Evolutionary conservation across 495 filamentous ascomycete genomes (phyloP).

Genomic region (Poronia punctata): DNA sequence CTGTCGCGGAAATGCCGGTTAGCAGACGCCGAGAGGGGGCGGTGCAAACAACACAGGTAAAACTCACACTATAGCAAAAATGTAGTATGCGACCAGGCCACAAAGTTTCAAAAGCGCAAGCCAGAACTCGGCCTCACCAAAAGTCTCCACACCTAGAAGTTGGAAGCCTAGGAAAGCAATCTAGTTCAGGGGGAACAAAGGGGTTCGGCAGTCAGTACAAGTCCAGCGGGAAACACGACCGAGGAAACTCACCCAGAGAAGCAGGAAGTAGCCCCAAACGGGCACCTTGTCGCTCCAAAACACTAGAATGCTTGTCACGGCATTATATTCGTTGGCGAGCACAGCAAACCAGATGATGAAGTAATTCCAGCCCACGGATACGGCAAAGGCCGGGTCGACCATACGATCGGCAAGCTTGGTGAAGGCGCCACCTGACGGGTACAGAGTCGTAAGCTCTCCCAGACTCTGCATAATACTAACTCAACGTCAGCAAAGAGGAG

Average conservation of each 20-base stretch:
- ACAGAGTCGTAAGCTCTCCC: conserved; percentile 64
- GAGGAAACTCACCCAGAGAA: conserved; percentile 53
- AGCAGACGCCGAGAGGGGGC: not conserved
- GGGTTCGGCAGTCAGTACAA: too few relatives aligned
- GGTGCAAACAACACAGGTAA: not conserved
- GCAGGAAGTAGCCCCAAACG: conserved; percentile 52
- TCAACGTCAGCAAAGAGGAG: not conserved
- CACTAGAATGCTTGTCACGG: conserved; percentile 51
- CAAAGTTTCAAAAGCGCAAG: conserved; percentile 60
- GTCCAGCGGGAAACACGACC: too few relatives aligned
- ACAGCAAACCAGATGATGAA: conserved; percentile 59
- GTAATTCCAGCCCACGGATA: conserved; percentile 81
- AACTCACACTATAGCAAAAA: conserved; percentile 57
- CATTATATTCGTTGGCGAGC: conserved; percentile 51
- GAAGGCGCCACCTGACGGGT: conserved; percentile 56
- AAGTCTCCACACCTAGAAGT: conserved; percentile 42
- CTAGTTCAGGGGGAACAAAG: too few relatives aligned
- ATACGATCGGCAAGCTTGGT: conserved; percentile 61
- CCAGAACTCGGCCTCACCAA: conserved; percentile 60
- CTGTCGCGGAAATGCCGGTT: conserved; percentile 16
- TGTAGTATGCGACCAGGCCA: conserved; percentile 59
- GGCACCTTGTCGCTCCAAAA: conserved; percentile 52
- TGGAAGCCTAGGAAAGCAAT: conserved; percentile 39
- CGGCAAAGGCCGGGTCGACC: conserved; percentile 70
- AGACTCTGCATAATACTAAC: conserved; percentile 51